Conservation (phyloP, 805 yeast genomes). For the Candida gorgasii region DNA sequence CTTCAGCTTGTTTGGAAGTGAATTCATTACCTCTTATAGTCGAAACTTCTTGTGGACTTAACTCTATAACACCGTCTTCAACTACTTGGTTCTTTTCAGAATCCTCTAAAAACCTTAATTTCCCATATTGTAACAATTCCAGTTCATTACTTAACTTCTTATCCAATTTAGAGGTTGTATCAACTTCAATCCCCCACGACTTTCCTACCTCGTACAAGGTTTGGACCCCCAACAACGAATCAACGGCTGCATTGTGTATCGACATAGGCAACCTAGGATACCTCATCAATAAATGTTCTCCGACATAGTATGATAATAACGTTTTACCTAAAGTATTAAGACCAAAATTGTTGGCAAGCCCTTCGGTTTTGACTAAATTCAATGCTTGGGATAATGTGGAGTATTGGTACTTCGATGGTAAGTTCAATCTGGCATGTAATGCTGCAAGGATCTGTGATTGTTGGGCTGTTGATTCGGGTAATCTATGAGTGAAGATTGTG, state of each 20-base stretch:
- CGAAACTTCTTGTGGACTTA: conserved; percentile 26
- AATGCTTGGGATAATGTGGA: conserved; percentile 80
- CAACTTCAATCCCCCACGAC: conserved; percentile 88
- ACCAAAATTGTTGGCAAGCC: conserved; percentile 72
- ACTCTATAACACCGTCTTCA: conserved; percentile 53
- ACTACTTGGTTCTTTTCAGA: conserved; percentile 26
- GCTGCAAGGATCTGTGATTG: conserved; percentile 75
- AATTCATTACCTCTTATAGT: conserved; percentile 20
- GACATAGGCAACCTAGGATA: conserved; percentile 90
- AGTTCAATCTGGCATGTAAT: conserved; percentile 70
- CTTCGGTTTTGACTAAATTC: conserved; percentile 52
- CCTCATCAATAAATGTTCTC: conserved; percentile 68
- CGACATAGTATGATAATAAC: conserved; percentile 69
- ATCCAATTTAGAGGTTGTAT: conserved; percentile 60
- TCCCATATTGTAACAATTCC: conserved; percentile 67
- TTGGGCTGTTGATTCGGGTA: conserved; percentile 47
- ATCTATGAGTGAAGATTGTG: conserved; percentile 44
- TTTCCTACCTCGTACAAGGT: conserved; percentile 68
- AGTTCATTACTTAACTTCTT: conserved; percentile 71
- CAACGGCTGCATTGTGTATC: conserved; percentile 72
- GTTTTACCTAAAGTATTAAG: conserved; percentile 81
- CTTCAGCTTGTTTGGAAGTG: conserved; percentile 41
- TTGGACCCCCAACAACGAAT: conserved; percentile 68
- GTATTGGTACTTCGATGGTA: conserved; percentile 57
- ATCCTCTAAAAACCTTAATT: conserved; percentile 51